phyloP scores from a whole-genome alignment of 2,329 filamentous ascomycete genomes.

The Pleoardoris graminearum region DNA sequence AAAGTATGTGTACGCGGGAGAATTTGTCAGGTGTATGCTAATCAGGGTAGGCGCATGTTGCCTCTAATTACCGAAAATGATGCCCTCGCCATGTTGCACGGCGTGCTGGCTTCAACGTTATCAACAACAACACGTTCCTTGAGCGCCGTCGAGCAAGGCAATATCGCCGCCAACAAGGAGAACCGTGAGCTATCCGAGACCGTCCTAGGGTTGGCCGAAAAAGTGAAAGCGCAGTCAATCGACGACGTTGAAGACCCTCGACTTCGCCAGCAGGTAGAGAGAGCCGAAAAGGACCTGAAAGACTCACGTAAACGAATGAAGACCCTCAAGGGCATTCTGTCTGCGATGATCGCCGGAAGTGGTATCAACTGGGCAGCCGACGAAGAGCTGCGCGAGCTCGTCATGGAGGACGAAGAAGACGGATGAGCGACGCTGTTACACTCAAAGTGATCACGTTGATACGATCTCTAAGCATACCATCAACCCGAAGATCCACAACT shows the following conservation, averaged over 20 bases:
- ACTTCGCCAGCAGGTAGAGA: slow-evolving; percentile 59
- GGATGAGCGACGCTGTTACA: slow-evolving; percentile 15
- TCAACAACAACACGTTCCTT: slow-evolving; percentile 58
- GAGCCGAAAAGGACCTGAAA: slow-evolving; percentile 63
- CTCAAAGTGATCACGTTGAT: background rate
- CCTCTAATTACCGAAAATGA: slow-evolving; percentile 71
- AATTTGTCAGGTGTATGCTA: slow-evolving; percentile 9
- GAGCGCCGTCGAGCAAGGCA: slow-evolving; percentile 61
- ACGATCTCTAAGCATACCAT: background rate
- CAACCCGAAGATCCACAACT: background rate
- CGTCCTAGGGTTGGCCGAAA: slow-evolving; percentile 65
- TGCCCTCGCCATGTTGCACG: slow-evolving; percentile 64
- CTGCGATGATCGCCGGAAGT: slow-evolving; percentile 77
- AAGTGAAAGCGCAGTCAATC: slow-evolving; percentile 57
- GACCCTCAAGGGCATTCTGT: slow-evolving; percentile 76
- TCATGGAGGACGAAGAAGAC: slow-evolving; percentile 66
- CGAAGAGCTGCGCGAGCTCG: slow-evolving; percentile 67
- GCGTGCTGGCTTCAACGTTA: slow-evolving; percentile 60
- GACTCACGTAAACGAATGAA: slow-evolving; percentile 69
- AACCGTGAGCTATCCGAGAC: slow-evolving; percentile 67
- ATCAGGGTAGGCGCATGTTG: slow-evolving; percentile 62
- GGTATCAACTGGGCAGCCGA: slow-evolving; percentile 81
- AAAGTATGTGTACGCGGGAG: slow-evolving; percentile 55
- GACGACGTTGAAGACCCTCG: slow-evolving; percentile 59
- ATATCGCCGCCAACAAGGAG: slow-evolving; percentile 58